These are phyloP conservation scores for Cucumis hystrix DNA, from an alignment of 306 rosid species.

Conservation along the genomic window DNA sequence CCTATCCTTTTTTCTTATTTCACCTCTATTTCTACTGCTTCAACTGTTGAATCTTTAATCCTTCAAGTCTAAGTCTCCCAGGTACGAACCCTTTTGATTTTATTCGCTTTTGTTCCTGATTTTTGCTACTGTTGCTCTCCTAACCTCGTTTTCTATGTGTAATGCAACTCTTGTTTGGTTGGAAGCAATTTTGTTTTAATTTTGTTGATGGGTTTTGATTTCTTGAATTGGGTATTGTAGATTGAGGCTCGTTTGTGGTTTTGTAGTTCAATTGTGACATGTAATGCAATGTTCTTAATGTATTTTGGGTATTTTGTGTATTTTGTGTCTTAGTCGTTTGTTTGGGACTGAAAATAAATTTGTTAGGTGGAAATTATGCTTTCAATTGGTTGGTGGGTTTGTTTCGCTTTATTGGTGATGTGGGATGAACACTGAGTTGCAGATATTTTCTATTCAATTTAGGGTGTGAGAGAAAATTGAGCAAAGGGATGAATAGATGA, in stretches of 20 bases:
- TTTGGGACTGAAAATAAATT: conserved; percentile 2
- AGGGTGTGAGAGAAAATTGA: background rate
- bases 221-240: conserved; percentile 10
- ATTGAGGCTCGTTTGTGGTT: background rate
- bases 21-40: background rate
- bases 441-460: background rate
- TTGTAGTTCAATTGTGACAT: background rate
- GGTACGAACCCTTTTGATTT: conserved; percentile 4
- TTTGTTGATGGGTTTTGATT: conserved; percentile 6
- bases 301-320: background rate
- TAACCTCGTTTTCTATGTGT: background rate
- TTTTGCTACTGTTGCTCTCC: background rate
- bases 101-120: background rate
- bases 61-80: background rate
- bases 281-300: background rate
- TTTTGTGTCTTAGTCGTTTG: background rate
- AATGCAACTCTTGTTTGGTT: background rate
- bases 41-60: background rate
- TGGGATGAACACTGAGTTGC: conserved; percentile 18
- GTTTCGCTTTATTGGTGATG: conserved; percentile 15
- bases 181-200: background rate
- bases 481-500: background rate
- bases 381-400: conserved; percentile 8
- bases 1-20: background rate
- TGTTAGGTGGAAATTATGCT: conserved; percentile 12